A percentile compares a stretch with the other conserved stretches of the same genome.
Conservation (phyloP, 805 yeast genomes). For the Ogataea ganodermae region DNA sequence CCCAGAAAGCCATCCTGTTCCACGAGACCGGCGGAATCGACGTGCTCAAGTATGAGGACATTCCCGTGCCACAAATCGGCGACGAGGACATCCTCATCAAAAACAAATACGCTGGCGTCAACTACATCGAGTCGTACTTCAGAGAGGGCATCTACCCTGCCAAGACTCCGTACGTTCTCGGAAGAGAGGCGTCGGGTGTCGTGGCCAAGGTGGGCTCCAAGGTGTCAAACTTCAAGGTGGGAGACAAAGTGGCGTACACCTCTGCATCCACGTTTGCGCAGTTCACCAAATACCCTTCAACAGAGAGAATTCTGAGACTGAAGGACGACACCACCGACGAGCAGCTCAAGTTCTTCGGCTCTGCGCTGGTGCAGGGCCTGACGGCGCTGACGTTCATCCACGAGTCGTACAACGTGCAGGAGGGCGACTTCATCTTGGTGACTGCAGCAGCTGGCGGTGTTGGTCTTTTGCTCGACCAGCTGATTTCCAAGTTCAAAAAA, state of each 20-base stretch:
- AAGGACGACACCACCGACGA: constrained; percentile 51
- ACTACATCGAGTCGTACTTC: constrained; percentile 81
- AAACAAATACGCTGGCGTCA: constrained; percentile 77
- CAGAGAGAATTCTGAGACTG: constrained; percentile 46
- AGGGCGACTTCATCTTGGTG: constrained; percentile 71
- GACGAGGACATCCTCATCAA: constrained; percentile 66
- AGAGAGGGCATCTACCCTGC: constrained; percentile 75
- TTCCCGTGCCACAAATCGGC: constrained; percentile 58
- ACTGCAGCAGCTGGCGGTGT: constrained; percentile 98
- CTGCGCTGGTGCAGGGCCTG: constrained; percentile 66
- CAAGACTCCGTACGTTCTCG: constrained; percentile 61
- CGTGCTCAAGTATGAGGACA: constrained; percentile 57
- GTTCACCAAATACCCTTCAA: constrained; percentile 53
- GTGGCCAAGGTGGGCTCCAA: constrained; percentile 64
- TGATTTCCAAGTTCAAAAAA: constrained; percentile 55
- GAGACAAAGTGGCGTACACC: constrained; percentile 69
- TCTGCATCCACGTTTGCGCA: constrained; percentile 66
- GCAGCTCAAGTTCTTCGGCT: constrained; percentile 56
- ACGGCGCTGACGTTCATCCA: constrained; percentile 74
- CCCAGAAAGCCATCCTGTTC: constrained; percentile 57
- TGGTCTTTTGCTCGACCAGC: constrained; percentile 70
- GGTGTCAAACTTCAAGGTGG: constrained; percentile 57
- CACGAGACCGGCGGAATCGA: constrained; percentile 60
- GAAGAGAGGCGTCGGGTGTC: constrained; percentile 71
- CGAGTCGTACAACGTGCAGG: constrained; percentile 65